Evolutionary conservation across 192 early-diverging fungal species (phyloP).

Genomic region (Podila clonocystis): DNA sequence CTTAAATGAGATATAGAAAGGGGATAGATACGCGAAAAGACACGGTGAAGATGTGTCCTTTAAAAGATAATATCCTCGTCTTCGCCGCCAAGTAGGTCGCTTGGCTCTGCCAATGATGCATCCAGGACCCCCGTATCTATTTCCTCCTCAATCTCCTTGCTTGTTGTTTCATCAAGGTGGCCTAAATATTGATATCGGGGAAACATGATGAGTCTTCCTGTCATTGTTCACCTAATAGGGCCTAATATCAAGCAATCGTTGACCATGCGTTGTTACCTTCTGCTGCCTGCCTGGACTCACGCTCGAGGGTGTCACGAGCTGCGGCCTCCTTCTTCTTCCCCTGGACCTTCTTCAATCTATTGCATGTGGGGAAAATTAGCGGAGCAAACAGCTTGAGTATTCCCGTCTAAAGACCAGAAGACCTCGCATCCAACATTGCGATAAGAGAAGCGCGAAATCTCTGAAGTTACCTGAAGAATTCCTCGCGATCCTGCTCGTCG

Average conservation of each 20-base stretch:
- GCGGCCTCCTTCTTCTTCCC: slow-evolving; percentile 95
- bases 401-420: too few species aligned
- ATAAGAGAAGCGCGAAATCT: neutral
- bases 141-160: neutral
- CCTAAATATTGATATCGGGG: neutral
- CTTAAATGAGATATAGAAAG: too few species aligned
- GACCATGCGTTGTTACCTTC: slow-evolving; percentile 13
- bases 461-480: slow-evolving; percentile 84
- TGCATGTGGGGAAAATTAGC: neutral
- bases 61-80: slow-evolving; percentile 51
- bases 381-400: neutral
- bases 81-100: slow-evolving; percentile 34
- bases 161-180: neutral
- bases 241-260: neutral
- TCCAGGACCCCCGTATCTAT: neutral
- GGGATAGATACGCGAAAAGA: too few species aligned
- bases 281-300: slow-evolving; percentile 47
- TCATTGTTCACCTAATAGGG: neutral
- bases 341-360: slow-evolving; percentile 96
- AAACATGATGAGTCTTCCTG: neutral
- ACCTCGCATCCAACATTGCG: neutral
- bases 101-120: slow-evolving; percentile 14
- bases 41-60: too few species aligned
- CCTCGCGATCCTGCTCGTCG: slow-evolving; percentile 98
- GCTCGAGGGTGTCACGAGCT: slow-evolving; percentile 65